A percentile compares a stretch with the other conserved stretches of the same genome.
Evolutionary conservation across 768 basidiomycete genomes (phyloP).

Genomic region (Cystofilobasidium macerans): DNA sequence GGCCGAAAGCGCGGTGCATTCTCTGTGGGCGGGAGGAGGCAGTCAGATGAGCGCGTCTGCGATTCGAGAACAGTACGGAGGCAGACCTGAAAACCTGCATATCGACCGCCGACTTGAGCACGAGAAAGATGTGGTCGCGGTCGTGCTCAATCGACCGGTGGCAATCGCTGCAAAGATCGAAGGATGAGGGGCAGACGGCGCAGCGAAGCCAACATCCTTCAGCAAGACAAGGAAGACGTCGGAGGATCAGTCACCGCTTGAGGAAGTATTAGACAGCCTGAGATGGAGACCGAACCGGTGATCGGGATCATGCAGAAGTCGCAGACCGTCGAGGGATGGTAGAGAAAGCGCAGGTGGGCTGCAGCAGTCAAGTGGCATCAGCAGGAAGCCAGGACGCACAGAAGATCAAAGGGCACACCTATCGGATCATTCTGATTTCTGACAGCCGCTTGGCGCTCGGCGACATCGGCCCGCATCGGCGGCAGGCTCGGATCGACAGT

Average conservation of each 20-base stretch:
- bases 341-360: constrained; percentile 56
- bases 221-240: background rate
- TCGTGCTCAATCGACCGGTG: constrained; percentile 65
- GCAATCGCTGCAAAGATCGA: constrained; percentile 77
- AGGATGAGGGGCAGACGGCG: constrained; percentile 58
- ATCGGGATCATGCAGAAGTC: constrained; percentile 75
- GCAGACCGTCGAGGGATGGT: constrained; percentile 62
- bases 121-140: constrained; percentile 57
- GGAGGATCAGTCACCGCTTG: background rate
- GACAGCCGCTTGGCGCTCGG: background rate
- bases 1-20: constrained; percentile 16
- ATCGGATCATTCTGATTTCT: constrained; percentile 25
- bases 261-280: background rate
- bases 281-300: constrained; percentile 53
- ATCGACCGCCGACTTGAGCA: constrained; percentile 69
- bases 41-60: background rate
- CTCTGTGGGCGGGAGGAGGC: background rate
- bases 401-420: background rate
- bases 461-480: constrained; percentile 24
- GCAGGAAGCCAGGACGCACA: constrained; percentile 13
- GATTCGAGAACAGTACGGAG: background rate
- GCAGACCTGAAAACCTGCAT: constrained; percentile 22
- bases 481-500: constrained; percentile 27
- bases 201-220: constrained; percentile 62
- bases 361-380: constrained; percentile 1